phyloP scores from a whole-genome alignment of 2,329 filamentous ascomycete genomes.

The Thermochaetoides dissita region DNA sequence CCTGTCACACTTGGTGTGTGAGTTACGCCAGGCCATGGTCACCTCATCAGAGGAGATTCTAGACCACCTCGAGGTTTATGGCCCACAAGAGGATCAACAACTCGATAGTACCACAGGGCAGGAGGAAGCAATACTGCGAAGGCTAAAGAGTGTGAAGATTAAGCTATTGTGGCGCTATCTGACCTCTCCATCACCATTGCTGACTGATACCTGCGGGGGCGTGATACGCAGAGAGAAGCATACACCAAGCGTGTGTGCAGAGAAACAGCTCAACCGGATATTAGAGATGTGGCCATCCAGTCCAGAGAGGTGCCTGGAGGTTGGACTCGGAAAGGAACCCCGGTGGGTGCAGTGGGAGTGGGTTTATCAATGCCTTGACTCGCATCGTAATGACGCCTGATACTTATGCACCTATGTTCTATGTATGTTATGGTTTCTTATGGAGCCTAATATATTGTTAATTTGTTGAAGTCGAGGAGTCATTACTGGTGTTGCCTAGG shows the following conservation, averaged over 20 bases:
- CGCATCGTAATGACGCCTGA: too few relatives aligned
- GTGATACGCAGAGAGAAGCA: background rate
- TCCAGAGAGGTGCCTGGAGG: conserved; percentile 4
- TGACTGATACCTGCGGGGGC: background rate
- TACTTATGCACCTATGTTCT: too few relatives aligned
- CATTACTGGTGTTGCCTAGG: too few relatives aligned
- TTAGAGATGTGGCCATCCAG: background rate
- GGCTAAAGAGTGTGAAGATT: background rate
- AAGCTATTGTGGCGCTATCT: conserved; percentile 2
- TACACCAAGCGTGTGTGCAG: too few relatives aligned
- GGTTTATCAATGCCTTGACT: conserved; percentile 5
- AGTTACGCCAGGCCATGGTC: background rate
- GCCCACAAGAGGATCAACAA: too few relatives aligned
- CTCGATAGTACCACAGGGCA: background rate
- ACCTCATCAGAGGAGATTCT: too few relatives aligned
- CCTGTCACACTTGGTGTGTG: conserved; percentile 3
- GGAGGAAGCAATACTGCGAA: background rate
- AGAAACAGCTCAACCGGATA: too few relatives aligned
- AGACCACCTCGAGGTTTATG: too few relatives aligned
- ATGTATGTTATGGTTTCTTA: too few relatives aligned
- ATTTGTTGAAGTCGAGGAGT: too few relatives aligned
- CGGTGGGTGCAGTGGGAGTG: conserved; percentile 7
- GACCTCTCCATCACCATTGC: background rate
- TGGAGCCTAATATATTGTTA: too few relatives aligned
- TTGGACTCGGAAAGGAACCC: conserved; percentile 1